These are phyloP conservation scores for Apiosordaria backusii DNA, from an alignment of 495 filamentous ascomycete species.

Conservation along the genomic window DNA sequence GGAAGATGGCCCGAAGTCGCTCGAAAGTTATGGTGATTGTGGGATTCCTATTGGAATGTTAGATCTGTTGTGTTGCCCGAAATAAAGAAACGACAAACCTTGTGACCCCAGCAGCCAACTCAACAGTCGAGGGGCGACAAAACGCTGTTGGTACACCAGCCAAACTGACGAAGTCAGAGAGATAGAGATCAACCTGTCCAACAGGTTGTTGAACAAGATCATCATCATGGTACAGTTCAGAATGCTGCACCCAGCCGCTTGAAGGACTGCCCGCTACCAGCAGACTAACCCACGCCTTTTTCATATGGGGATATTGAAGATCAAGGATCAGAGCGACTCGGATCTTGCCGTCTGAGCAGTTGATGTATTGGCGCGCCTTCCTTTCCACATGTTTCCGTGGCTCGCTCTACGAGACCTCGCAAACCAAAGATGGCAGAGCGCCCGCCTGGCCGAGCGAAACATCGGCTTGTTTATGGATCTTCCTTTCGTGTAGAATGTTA, in stretches of 20 bases:
- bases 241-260: slow-evolving; percentile 5
- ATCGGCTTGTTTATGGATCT: slow-evolving; percentile 11
- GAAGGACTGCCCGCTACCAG: not conserved
- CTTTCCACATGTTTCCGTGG: slow-evolving; percentile 12
- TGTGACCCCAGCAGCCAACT: slow-evolving; percentile 8
- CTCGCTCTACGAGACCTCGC: slow-evolving; percentile 20
- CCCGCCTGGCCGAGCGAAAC: slow-evolving; percentile 6
- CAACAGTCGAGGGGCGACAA: slow-evolving; percentile 16
- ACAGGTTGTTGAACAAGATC: slow-evolving; percentile 11
- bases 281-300: slow-evolving; percentile 8
- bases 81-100: slow-evolving; percentile 8
- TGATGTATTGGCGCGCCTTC: slow-evolving; percentile 14
- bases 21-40: slow-evolving; percentile 6
- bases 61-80: slow-evolving; percentile 2
- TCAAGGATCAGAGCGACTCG: slow-evolving; percentile 9
- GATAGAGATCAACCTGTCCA: slow-evolving; percentile 12
- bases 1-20: slow-evolving; percentile 15
- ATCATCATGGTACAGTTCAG: slow-evolving; percentile 9
- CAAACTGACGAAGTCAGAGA: slow-evolving; percentile 15
- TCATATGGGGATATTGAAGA: slow-evolving; percentile 10
- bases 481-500: slow-evolving; percentile 6
- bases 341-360: slow-evolving; percentile 12
- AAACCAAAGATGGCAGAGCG: slow-evolving; percentile 9
- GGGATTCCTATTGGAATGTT: slow-evolving; percentile 15
- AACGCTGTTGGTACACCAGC: slow-evolving; percentile 14